Base-by-base conservation (phyloP, 257 asterid species). In the Handroanthus guayacan region DNA sequence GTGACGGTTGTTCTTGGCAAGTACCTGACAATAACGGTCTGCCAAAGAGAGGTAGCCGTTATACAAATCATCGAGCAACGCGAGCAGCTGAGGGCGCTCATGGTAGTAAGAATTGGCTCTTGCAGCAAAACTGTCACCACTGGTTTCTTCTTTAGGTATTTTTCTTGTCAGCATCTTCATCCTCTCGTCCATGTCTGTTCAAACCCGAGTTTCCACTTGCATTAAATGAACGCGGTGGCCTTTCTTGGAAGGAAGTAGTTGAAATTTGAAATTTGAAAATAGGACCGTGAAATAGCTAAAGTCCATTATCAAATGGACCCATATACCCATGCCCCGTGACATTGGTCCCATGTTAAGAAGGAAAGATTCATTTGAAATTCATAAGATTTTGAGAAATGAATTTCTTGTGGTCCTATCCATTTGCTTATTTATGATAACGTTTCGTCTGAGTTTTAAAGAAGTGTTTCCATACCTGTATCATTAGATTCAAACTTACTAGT, bases 21-120 rank as follows among this genome's bases (percentile, higher is more conserved):
- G 92, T 0, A 86, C 79, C 74, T 91, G 98, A 75, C 97, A 87
- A 83, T 92, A 92, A 52, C 97, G 95, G 66, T 95, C 97, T 0
- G 97, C 98, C 58, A 95, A 82, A 10, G 94, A 84, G 80, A 95
- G 92, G 86, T 90, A 95, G 50, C 86, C 77, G 43, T 89, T 93
- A 85, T 95, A 95, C 82, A 95, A 56, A 51, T 95, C 98, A 58
- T 95, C 87, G 5, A 95, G 94, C 34, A 92, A 69, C 4, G 81
- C 86, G 44, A 92, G 75, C 9, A 92, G 91, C 85, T 92, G 98
- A 56, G 98, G 99, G 62, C 98, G 96, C 78, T 84, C 89, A 45
- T 88, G 84, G 83, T 92, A 92, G 86, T 95, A 95, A 38, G 86
- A 88, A 39, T 95, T 91, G 0, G 99, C 98, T 50, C 97, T 83